A percentile compares a stretch with the other conserved stretches of the same genome.
Evolutionary conservation across 2,329 filamentous ascomycete species (phyloP).

Genomic region (Tolypocladium tundrense): DNA sequence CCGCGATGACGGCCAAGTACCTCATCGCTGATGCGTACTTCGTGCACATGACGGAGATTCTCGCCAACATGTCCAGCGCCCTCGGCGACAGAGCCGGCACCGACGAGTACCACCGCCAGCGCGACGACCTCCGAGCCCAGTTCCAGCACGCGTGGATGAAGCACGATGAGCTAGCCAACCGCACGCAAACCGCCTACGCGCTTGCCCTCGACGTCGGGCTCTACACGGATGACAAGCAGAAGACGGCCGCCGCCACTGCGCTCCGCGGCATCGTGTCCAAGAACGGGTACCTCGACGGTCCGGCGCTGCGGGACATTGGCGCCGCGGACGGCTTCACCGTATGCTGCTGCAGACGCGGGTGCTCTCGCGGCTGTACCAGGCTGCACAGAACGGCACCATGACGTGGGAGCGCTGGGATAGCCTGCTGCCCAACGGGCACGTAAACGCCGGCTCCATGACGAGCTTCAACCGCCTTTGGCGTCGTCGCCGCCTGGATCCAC

Average conservation of each 20-base stretch:
- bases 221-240: not conserved
- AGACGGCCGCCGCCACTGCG: constrained; percentile 12
- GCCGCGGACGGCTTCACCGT: not conserved
- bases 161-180: not conserved
- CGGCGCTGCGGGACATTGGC: constrained; percentile 14
- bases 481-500: not conserved
- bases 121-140: not conserved
- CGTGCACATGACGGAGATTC: not conserved
- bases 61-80: not conserved
- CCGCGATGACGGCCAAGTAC: not conserved
- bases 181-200: not conserved
- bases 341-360: not conserved
- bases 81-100: not conserved
- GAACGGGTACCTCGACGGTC: constrained; percentile 22
- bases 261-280: constrained; percentile 20
- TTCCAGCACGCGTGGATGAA: not conserved
- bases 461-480: not conserved
- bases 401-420: not conserved
- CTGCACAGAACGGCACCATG: not conserved
- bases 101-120: not conserved
- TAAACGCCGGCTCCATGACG: not conserved
- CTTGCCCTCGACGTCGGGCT: not conserved
- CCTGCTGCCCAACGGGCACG: not conserved
- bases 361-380: not conserved
- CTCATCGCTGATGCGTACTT: not conserved